A percentile compares a stretch with the other conserved stretches of the same genome.
These are phyloP conservation scores for Sesbania bispinosa DNA, from an alignment of 306 rosid species.

Conservation along the genomic window DNA sequence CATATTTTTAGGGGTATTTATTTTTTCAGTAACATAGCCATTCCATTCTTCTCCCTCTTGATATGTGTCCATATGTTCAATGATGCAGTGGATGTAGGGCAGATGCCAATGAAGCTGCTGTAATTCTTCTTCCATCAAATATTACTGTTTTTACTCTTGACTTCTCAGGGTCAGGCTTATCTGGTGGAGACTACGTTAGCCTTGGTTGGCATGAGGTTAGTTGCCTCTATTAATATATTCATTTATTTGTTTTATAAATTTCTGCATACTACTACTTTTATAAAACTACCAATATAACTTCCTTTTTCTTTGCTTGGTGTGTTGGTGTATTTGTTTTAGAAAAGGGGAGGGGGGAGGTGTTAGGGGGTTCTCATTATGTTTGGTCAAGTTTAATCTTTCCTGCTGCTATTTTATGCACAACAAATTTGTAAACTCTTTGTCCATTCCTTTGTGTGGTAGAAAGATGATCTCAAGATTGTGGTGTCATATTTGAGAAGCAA, in stretches of 20 bases:
- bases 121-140: constrained; percentile 92
- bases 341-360: neutral
- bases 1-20: no score
- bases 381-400: neutral
- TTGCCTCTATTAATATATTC: constrained; percentile 21
- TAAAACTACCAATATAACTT: neutral
- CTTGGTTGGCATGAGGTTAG: constrained; percentile 99
- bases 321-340: neutral
- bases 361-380: no score
- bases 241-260: constrained; percentile 9
- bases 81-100: constrained; percentile 98
- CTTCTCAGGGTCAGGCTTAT: constrained; percentile 97
- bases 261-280: constrained; percentile 13
- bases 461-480: constrained; percentile 92
- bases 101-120: constrained; percentile 98
- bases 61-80: constrained; percentile 25
- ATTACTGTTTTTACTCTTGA: constrained; percentile 95
- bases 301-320: neutral
- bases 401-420: neutral
- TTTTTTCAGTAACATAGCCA: neutral
- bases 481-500: constrained; percentile 83
- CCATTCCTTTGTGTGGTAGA: constrained; percentile 48
- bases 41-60: neutral
- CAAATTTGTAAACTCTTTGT: constrained; percentile 23
- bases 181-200: constrained; percentile 95